Evolutionary conservation across 1,139 yeast species (phyloP).

Genomic region (Pichia sp.): DNA sequence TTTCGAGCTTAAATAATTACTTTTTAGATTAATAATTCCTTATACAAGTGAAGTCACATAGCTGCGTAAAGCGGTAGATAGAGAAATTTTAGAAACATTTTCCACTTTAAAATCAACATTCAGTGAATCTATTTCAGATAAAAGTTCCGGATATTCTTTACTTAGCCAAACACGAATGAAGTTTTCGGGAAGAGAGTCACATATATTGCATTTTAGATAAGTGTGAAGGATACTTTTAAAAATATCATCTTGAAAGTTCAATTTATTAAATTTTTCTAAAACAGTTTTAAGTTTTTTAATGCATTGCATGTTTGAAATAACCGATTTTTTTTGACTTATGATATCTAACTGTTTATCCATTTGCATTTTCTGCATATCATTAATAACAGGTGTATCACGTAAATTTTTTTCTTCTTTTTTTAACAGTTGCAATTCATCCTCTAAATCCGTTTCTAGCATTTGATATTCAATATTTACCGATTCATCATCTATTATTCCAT

Average conservation of each 20-base stretch:
- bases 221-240: conserved; percentile 37
- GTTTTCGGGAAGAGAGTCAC: conserved; percentile 37
- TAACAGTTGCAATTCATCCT: conserved; percentile 21
- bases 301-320: conserved; percentile 48
- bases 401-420: conserved; percentile 28
- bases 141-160: conserved; percentile 28
- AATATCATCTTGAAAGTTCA: conserved; percentile 22
- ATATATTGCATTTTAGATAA: conserved; percentile 34
- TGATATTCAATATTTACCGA: conserved; percentile 22
- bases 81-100: background rate
- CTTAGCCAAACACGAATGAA: conserved; percentile 34
- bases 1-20: background rate
- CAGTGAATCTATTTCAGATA: background rate
- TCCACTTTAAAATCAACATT: background rate
- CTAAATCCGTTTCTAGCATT: conserved; percentile 9
- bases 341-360: conserved; percentile 39
- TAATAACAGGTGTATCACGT: conserved; percentile 38
- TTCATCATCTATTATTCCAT: conserved; percentile 29
- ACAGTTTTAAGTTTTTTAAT: conserved; percentile 31
- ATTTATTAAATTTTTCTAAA: conserved; percentile 11
- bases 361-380: conserved; percentile 46
- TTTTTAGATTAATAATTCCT: background rate
- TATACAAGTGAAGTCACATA: background rate
- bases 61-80: conserved; percentile 2
- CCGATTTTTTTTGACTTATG: conserved; percentile 38